Evolutionary conservation across 1,284 basidiomycete genomes (phyloP).

Genomic region (Cryptococcus sp.): DNA sequence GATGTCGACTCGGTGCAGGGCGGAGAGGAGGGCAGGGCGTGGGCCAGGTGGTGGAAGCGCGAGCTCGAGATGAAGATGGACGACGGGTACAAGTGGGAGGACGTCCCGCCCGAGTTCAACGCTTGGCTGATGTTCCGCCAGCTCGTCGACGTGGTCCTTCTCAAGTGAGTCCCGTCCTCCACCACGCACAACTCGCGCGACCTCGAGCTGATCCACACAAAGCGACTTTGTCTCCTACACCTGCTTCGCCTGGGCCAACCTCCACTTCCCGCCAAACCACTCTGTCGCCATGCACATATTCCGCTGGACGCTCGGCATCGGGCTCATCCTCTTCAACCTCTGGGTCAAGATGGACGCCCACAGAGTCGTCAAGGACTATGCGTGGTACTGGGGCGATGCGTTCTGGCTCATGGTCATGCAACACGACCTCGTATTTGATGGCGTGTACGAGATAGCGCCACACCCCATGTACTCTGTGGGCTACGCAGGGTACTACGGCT

Average conservation of each 20-base stretch:
- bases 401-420: constrained; percentile 70
- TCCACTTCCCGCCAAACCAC: constrained; percentile 74
- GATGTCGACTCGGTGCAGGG: constrained; percentile 55
- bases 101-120: constrained; percentile 53
- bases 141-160: constrained; percentile 89
- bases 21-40: constrained; percentile 59
- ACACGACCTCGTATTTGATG: constrained; percentile 85
- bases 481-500: constrained; percentile 93
- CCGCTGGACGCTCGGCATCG: constrained; percentile 82
- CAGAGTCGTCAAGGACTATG: constrained; percentile 79
- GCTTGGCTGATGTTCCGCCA: constrained; percentile 52
- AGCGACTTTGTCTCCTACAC: constrained; percentile 94
- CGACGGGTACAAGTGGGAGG: constrained; percentile 82
- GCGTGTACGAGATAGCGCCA: constrained; percentile 76
- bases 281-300: constrained; percentile 70
- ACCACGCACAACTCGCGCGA: not conserved
- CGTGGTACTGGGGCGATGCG: constrained; percentile 98
- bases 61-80: constrained; percentile 94
- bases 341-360: constrained; percentile 99
- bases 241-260: constrained; percentile 89
- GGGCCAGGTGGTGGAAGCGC: constrained; percentile 73
- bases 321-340: constrained; percentile 88
- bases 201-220: not conserved
- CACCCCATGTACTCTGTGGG: constrained; percentile 65
- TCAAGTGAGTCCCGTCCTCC: constrained; percentile 64